phyloP scores from a whole-genome alignment of 164 flowering plant genomes.

The Amborella trichopoda region DNA sequence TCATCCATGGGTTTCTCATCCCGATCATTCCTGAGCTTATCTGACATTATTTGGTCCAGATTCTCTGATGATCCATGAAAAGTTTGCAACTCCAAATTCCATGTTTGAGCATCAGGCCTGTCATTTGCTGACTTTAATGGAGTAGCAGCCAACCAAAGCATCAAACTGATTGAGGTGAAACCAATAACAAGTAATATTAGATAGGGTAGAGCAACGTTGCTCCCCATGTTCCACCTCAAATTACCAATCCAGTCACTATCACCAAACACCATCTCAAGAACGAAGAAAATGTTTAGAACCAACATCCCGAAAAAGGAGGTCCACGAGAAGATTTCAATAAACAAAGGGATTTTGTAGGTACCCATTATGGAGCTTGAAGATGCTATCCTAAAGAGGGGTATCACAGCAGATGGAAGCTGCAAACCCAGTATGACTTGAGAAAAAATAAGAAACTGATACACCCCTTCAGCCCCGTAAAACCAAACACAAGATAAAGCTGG shows the following conservation, averaged over 20 bases:
- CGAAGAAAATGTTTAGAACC: conserved; percentile 53
- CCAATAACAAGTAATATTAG: conserved; percentile 38
- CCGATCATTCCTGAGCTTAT: conserved; percentile 11
- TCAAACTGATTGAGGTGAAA: conserved; percentile 48
- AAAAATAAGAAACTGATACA: conserved; percentile 74
- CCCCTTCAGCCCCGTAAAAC: conserved; percentile 77
- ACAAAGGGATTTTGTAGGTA: conserved; percentile 40
- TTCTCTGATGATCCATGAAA: conserved; percentile 20
- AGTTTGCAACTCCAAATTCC: conserved; percentile 33
- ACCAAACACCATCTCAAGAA: conserved; percentile 78
- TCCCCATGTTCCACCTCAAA: conserved; percentile 57
- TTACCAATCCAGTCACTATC: conserved; percentile 69
- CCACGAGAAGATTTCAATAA: conserved; percentile 53
- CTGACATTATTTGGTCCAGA: conserved; percentile 18
- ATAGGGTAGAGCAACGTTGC: conserved; percentile 28
- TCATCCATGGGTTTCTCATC: conserved; percentile 18
- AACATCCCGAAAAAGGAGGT: conserved; percentile 57
- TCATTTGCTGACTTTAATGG: conserved; percentile 74
- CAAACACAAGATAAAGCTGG: conserved; percentile 60
- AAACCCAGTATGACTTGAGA: conserved; percentile 76
- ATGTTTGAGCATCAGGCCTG: conserved; percentile 26
- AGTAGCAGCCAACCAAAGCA: conserved; percentile 80
- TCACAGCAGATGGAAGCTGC: conserved; percentile 83
- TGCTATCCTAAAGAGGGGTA: conserved; percentile 89
- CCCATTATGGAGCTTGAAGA: conserved; percentile 79